A percentile compares a stretch with the other conserved stretches of the same genome.
Evolutionary conservation across 768 basidiomycete species (phyloP).

Genomic region (Lactifluus pinguis): DNA sequence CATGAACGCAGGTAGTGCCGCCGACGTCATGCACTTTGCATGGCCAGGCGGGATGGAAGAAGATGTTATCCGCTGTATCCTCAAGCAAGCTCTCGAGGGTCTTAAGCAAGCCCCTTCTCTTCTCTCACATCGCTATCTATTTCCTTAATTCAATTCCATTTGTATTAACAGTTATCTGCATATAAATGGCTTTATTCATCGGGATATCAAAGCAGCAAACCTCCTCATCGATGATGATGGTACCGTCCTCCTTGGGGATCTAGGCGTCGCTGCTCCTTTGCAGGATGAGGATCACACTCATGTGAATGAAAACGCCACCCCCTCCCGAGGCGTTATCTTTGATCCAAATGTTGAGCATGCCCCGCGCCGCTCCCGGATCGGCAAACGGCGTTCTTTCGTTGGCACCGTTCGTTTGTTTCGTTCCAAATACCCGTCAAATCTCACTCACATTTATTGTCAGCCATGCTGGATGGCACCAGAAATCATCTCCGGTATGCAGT

Average conservation of each 20-base stretch:
- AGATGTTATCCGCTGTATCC: constrained; percentile 75
- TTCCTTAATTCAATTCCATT: neutral
- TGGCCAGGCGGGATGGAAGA: constrained; percentile 90
- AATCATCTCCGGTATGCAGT: constrained; percentile 73
- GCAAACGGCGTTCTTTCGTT: constrained; percentile 88
- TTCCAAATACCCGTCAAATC: neutral
- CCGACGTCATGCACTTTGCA: constrained; percentile 75
- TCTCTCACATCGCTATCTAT: constrained; percentile 12
- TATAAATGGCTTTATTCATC: constrained; percentile 82
- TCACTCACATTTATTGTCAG: constrained; percentile 25
- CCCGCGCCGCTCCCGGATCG: constrained; percentile 36
- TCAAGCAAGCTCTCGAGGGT: constrained; percentile 83
- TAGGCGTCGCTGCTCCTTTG: constrained; percentile 85
- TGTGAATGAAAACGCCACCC: neutral
- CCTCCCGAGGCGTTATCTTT: constrained; percentile 29
- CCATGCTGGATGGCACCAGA: constrained; percentile 99
- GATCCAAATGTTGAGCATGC: constrained; percentile 18
- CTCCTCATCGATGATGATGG: constrained; percentile 86
- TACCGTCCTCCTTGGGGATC: constrained; percentile 83
- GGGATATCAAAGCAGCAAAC: constrained; percentile 92
- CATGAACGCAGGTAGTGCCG: constrained; percentile 83
- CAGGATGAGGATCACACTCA: constrained; percentile 48
- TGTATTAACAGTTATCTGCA: constrained; percentile 60
- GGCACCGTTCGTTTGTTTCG: constrained; percentile 54
- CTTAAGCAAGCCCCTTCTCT: constrained; percentile 48